Percentiles rank a stretch among this genome's conserved stretches.
phyloP scores from a whole-genome alignment of 768 basidiomycete species.

The Boletales sp. region DNA sequence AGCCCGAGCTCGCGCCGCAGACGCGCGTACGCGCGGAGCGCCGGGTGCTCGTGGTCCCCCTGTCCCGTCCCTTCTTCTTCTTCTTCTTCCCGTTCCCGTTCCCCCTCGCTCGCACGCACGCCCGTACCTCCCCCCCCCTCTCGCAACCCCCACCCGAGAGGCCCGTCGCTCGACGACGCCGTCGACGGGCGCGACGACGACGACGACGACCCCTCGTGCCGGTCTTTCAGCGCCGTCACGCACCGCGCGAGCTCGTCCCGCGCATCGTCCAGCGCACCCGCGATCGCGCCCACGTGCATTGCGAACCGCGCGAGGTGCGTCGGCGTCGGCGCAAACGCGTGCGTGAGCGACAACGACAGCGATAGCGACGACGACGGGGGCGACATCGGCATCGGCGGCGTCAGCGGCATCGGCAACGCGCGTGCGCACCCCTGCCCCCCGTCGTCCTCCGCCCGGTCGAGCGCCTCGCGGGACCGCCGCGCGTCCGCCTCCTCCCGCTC shows the following conservation, averaged over 20 bases:
- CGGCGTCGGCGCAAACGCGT: constrained; percentile 70
- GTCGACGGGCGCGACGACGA: constrained; percentile 21
- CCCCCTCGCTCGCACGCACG: too few species aligned
- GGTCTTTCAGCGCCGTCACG: constrained; percentile 50
- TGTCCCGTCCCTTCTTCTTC: too few species aligned
- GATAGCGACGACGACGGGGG: too few species aligned
- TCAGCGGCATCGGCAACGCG: too few species aligned
- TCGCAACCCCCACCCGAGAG: too few species aligned
- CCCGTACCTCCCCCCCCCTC: too few species aligned
- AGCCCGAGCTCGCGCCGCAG: constrained; percentile 73
- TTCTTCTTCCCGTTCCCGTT: too few species aligned
- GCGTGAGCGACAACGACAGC: constrained; percentile 17
- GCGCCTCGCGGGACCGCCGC: too few species aligned
- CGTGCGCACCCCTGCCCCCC: too few species aligned
- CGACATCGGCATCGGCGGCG: too few species aligned
- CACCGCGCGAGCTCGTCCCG: constrained; percentile 63
- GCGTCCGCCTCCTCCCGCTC: constrained; percentile 51
- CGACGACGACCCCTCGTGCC: constrained; percentile 10
- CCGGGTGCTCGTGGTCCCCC: constrained; percentile 36
- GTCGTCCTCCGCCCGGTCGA: too few species aligned
- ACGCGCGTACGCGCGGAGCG: constrained; percentile 70
- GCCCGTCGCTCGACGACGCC: constrained; percentile 12
- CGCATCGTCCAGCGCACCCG: constrained; percentile 67
- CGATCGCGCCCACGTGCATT: constrained; percentile 68
- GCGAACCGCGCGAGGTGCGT: constrained; percentile 67